Conservation (phyloP, 1,284 basidiomycete species). For the Fomitiporia mediterranea region DNA sequence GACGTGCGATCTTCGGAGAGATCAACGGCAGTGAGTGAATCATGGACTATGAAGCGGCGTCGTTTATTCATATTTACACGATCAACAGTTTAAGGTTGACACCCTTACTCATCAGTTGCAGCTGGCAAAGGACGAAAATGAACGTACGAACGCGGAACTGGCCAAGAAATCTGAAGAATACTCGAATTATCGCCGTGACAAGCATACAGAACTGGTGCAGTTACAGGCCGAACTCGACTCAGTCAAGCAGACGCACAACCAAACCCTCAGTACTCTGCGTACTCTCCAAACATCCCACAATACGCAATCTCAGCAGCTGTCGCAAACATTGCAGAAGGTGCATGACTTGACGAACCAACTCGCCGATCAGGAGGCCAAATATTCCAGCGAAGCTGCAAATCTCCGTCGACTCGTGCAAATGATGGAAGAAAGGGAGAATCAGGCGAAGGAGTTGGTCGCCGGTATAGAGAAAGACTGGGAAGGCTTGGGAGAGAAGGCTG, state of each 20-base stretch:
- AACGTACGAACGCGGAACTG: conserved; percentile 61
- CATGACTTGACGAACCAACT: conserved; percentile 69
- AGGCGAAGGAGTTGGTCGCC: conserved; percentile 73
- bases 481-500: conserved; percentile 61
- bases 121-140: conserved; percentile 65
- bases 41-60: no score
- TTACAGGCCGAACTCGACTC: conserved; percentile 72
- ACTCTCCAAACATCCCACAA: conserved; percentile 66
- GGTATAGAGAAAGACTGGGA: conserved; percentile 77
- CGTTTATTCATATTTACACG: conserved; percentile 4
- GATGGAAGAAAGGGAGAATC: conserved; percentile 80
- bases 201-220: conserved; percentile 68
- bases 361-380: conserved; percentile 76
- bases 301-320: conserved; percentile 61
- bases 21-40: conserved; percentile 56
- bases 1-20: conserved; percentile 68
- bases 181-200: conserved; percentile 63
- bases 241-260: conserved; percentile 56
- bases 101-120: conserved; percentile 74
- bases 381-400: conserved; percentile 67
- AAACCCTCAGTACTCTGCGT: conserved; percentile 60
- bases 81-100: conserved; percentile 71
- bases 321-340: conserved; percentile 63
- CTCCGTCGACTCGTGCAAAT: conserved; percentile 69
- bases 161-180: conserved; percentile 66